Evolutionary conservation across 768 basidiomycete genomes (phyloP), one percentile per base, ranked within the genome.

Genomic region (Xanthoconium stramineum): DNA sequence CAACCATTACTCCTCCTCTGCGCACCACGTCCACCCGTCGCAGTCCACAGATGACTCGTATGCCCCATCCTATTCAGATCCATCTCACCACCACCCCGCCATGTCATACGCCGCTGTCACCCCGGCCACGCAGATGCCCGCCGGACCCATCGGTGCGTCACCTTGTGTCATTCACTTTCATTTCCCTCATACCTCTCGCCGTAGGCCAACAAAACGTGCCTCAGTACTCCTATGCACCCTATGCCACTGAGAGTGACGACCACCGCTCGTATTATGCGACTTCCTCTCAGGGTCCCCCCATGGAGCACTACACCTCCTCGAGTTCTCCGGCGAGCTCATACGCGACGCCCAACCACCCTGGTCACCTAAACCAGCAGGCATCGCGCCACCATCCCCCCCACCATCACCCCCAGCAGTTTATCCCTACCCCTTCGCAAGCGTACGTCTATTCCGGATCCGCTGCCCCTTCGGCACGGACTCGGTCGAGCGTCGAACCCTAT

Each of bases 401-500:
- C 63, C 55, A 62, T 6, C 61, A 62, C 3, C 59, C 67, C 24
- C 65, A 64, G 3, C 71, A 72, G 7, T 82, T 81, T 60, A 78
- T 81, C 40, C 78, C 80, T 6, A 81, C 80, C 1, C 80, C 80
- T 7, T 78, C 78, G 4, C 78, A 82, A 48, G 57, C 76, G 6
- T 73, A 67, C 55, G 60, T 66, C 29, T 74, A 76, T 57, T 69
- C 73, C 48, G 62, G 60, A 5, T 63, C 66, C 3, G 60, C 60
- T 3, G 59, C 61, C 51, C 65, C 67, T 32, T 50, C 70, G 20
- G 64, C 51, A 52, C 71, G 61, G 33, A 63, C 64, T 42, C 69
- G 60, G 52, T 60, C 52, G 67, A 72, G 58, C 54, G 67, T 67
- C 64, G 62, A 79, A 66, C 62, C 74, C 73, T 71, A 74, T 67